Conservation (phyloP, 2,329 filamentous ascomycete genomes). For the Talaromyces marneffei region DNA sequence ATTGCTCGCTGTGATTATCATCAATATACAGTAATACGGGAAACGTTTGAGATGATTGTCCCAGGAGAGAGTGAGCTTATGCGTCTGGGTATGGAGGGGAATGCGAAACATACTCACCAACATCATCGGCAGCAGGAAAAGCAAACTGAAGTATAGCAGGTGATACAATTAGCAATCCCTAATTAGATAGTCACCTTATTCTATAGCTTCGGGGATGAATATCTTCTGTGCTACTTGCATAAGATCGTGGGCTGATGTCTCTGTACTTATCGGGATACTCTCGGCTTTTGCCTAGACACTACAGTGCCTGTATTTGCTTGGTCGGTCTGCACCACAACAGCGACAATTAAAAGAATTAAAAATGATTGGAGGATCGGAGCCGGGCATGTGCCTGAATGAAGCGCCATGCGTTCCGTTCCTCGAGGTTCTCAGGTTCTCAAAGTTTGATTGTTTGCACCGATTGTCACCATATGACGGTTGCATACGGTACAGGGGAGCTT, state of each 20-base stretch:
- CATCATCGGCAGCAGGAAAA: neutral
- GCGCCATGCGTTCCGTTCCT: too few species aligned
- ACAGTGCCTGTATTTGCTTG: neutral
- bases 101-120: slow-evolving; percentile 20
- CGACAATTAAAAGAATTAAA: neutral
- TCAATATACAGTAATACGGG: slow-evolving; percentile 51
- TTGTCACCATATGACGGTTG: slow-evolving; percentile 1
- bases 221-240: neutral
- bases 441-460: too few species aligned
- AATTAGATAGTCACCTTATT: neutral
- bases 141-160: neutral
- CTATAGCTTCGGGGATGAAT: neutral
- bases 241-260: neutral
- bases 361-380: neutral
- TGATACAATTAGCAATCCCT: neutral
- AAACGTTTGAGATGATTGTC: slow-evolving; percentile 53
- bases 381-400: neutral
- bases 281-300: neutral
- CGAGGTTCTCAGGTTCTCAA: neutral
- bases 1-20: slow-evolving; percentile 58
- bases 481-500: neutral
- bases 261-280: neutral
- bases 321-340: neutral
- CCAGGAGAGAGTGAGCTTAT: slow-evolving; percentile 38
- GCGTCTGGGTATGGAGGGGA: slow-evolving; percentile 38